Evolutionary conservation across 495 filamentous ascomycete genomes (phyloP), one percentile per base, ranked within the genome.

Genomic region (Saxophila tyrrhenica): DNA sequence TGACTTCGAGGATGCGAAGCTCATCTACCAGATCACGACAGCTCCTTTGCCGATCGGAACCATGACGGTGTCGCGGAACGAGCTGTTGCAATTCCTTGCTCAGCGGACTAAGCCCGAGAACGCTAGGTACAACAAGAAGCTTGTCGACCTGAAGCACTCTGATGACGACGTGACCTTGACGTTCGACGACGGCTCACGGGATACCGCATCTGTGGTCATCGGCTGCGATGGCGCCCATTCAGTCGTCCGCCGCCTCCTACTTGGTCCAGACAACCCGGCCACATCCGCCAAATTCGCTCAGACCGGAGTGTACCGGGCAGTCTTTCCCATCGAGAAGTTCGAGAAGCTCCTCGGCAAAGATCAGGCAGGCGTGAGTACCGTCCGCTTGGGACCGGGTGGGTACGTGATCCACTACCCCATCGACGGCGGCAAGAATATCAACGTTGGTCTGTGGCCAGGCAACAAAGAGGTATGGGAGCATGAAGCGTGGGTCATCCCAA

Each of bases 111-210:
- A 32, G 9, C 5, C 8, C 7, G 24, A 22, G 17, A 42, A 48
- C 58, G 64, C 35, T 49, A 62, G 50, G 60, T 62, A 17, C 55
- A 55, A 24, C 52, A 57, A 15, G 81, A 79, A 2, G 74, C 72
- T 17, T 77, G 84, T 48, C 73, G 76, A 0, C 73, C 79, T 25
- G 84, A 84, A 59, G 71, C 80, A 2, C 65, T 76, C 29, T 16
- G 51, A 49, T 1, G 45, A 52, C 13, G 24, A 45, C 15, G 50
- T 32, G 9, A 47, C 20, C 17, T 21, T 68, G 5, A 59, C 50
- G 5, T 72, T 72, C 54, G 24, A 51, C 17, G 67, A 69, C 45
- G 69, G 66, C 15, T 65, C 64, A 16, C 51, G 52, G 2, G 73
- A 67, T 3, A 39, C 44, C 15, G 56, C 53, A 16, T 53, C 58